phyloP scores from a whole-genome alignment of 2,329 filamentous ascomycete genomes.

The Claviceps sp. region DNA sequence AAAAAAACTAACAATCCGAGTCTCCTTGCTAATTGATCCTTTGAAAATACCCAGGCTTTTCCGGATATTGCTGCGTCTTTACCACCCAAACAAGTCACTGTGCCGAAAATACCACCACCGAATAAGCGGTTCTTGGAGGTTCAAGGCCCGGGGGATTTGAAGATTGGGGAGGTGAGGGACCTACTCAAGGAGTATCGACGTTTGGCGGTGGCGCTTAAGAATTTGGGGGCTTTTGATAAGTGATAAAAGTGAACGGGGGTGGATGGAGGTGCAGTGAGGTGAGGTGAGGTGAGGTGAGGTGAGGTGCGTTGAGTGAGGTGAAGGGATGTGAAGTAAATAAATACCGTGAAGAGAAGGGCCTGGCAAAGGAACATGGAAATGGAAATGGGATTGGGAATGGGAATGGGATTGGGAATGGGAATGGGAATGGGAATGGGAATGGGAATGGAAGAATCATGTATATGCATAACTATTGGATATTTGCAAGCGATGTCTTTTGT shows the following conservation, averaged over 20 bases:
- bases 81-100: slow-evolving; percentile 34
- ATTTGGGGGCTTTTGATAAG: slow-evolving; percentile 44
- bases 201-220: slow-evolving; percentile 50
- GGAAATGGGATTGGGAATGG: neutral
- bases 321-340: no score
- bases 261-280: no score
- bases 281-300: neutral
- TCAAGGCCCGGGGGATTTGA: slow-evolving; percentile 55
- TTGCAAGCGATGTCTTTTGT: neutral
- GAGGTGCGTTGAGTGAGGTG: no score
- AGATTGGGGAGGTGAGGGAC: slow-evolving; percentile 58
- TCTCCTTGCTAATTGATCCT: no score
- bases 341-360: no score
- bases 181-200: slow-evolving; percentile 63
- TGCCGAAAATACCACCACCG: slow-evolving; percentile 47
- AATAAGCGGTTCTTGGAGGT: slow-evolving; percentile 62
- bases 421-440: neutral
- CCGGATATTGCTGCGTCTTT: slow-evolving; percentile 43
- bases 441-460: neutral
- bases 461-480: neutral
- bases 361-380: neutral
- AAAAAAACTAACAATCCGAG: no score
- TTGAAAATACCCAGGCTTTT: slow-evolving; percentile 32
- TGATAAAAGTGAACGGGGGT: slow-evolving; percentile 8
- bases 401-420: no score